Conservation (phyloP, 2,329 filamentous ascomycete genomes). For the Colletotrichum abscissum region DNA sequence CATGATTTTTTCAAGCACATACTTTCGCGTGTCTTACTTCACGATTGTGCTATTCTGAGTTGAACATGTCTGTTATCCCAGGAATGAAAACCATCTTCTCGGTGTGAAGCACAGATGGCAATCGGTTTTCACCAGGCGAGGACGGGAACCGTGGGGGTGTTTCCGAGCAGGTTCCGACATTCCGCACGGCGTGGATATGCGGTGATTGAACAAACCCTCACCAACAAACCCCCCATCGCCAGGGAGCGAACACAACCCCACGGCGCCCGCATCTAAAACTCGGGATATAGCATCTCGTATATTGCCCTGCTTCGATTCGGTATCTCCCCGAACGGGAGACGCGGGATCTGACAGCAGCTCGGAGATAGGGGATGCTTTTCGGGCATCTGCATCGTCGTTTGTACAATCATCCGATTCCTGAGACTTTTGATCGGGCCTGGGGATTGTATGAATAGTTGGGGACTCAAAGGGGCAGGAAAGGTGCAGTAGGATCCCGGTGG, state of each 20-base stretch:
- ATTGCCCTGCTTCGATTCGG: not conserved
- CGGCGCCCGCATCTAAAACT: not conserved
- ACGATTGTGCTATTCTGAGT: not conserved
- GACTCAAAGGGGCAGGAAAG: not conserved
- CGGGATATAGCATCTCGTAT: not conserved
- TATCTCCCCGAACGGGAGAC: not conserved
- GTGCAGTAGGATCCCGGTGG: not conserved
- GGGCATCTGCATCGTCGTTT: constrained; percentile 4
- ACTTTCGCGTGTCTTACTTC: not conserved
- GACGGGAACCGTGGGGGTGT: not conserved
- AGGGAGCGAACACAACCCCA: not conserved
- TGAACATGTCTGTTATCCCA: not conserved
- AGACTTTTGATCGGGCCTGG: not conserved
- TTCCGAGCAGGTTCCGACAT: not conserved
- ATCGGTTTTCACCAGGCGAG: not conserved
- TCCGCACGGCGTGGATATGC: not conserved
- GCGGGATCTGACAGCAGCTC: constrained; percentile 6
- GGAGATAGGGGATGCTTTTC: not conserved
- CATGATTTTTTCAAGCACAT: not conserved
- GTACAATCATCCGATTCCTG: not conserved
- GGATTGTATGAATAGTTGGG: not conserved
- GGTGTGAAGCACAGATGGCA: not conserved
- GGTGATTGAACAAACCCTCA: not conserved
- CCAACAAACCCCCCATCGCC: not conserved
- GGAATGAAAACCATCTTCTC: not conserved